These are phyloP conservation scores for Penicillium thymicola DNA, from an alignment of 2,329 filamentous ascomycete genomes.

Conservation along the genomic window DNA sequence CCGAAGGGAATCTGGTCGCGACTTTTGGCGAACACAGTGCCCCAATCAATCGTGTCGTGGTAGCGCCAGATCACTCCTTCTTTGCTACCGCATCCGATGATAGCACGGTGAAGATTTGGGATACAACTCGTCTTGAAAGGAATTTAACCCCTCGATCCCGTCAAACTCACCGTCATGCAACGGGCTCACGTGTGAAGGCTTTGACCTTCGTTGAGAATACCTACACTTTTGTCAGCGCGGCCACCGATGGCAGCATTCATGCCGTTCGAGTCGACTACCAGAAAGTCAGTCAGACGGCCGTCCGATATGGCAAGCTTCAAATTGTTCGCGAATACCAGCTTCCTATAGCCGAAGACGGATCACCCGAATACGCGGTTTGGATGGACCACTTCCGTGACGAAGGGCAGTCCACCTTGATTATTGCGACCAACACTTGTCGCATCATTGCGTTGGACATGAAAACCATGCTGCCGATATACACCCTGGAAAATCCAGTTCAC, in stretches of 20 bases:
- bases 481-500: slow-evolving; percentile 80
- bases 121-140: slow-evolving; percentile 81
- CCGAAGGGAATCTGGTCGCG: slow-evolving; percentile 77
- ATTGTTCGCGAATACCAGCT: slow-evolving; percentile 79
- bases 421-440: slow-evolving; percentile 82
- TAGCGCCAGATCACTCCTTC: slow-evolving; percentile 87
- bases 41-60: slow-evolving; percentile 74
- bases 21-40: slow-evolving; percentile 85
- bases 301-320: slow-evolving; percentile 73
- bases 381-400: slow-evolving; percentile 87
- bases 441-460: slow-evolving; percentile 82
- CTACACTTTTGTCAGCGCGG: slow-evolving; percentile 88
- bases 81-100: slow-evolving; percentile 94
- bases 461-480: slow-evolving; percentile 78
- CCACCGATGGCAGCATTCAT: slow-evolving; percentile 83
- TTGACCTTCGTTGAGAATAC: slow-evolving; percentile 91
- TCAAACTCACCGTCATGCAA: slow-evolving; percentile 74
- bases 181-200: slow-evolving; percentile 70
- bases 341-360: slow-evolving; percentile 27
- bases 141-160: slow-evolving; percentile 86
- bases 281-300: slow-evolving; percentile 53
- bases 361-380: slow-evolving; percentile 78
- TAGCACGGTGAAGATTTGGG: slow-evolving; percentile 88
- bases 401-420: slow-evolving; percentile 72
- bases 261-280: slow-evolving; percentile 77